These are phyloP conservation scores for Tetrapisispora fleetii DNA, from an alignment of 805 yeast species.

Conservation along the genomic window DNA sequence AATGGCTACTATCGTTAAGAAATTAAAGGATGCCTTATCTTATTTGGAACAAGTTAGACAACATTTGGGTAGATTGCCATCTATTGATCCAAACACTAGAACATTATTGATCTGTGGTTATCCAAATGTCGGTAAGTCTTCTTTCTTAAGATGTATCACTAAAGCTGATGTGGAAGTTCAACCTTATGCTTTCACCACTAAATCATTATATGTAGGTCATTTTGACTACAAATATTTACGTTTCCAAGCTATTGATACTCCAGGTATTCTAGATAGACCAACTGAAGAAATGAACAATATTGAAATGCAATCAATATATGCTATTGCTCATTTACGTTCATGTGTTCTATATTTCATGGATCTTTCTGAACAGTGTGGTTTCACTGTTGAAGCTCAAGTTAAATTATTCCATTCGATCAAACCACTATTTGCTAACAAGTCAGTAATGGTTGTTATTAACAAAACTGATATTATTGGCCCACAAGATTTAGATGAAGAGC, in stretches of 20 bases:
- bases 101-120: conserved; percentile 95
- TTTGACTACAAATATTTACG: conserved; percentile 95
- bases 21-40: conserved; percentile 84
- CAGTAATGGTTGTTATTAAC: conserved; percentile 91
- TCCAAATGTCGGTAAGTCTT: conserved; percentile 98
- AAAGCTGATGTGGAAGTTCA: conserved; percentile 98
- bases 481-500: conserved; percentile 72
- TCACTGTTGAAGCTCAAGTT: conserved; percentile 93
- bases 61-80: conserved; percentile 96
- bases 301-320: conserved; percentile 98
- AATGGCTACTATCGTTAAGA: conserved; percentile 97
- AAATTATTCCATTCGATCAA: conserved; percentile 93
- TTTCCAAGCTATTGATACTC: conserved; percentile 98
- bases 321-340: conserved; percentile 95
- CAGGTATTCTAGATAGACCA: conserved; percentile 97
- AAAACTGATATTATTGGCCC: conserved; percentile 83
- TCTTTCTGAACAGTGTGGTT: conserved; percentile 97
- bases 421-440: conserved; percentile 93
- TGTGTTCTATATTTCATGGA: conserved; percentile 97
- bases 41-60: conserved; percentile 98
- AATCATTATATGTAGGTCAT: conserved; percentile 95
- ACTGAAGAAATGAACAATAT: conserved; percentile 99
- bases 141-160: conserved; percentile 85
- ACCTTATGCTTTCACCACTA: conserved; percentile 98
- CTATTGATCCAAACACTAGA: conserved; percentile 97